phyloP scores from a whole-genome alignment of 768 basidiomycete species.

The Auricularia heimuer region DNA sequence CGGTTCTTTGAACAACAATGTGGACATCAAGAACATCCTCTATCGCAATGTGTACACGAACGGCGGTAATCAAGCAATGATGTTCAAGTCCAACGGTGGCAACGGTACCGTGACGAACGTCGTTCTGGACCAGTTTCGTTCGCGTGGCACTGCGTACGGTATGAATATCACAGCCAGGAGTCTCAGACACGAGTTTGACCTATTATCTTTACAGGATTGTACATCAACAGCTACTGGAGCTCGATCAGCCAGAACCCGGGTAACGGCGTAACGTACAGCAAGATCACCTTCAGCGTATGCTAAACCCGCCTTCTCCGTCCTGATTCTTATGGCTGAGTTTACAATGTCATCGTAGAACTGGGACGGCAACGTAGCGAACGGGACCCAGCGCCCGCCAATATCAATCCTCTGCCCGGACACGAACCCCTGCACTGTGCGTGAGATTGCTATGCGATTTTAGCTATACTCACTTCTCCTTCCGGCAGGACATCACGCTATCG shows the following conservation, averaged over 20 bases:
- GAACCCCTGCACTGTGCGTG: slow-evolving; percentile 15
- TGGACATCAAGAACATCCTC: not conserved
- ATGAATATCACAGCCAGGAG: slow-evolving; percentile 2
- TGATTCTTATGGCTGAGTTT: too few relatives aligned
- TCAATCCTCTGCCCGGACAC: slow-evolving; percentile 19
- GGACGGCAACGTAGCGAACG: slow-evolving; percentile 19
- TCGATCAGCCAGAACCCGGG: slow-evolving; percentile 14
- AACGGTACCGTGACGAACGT: slow-evolving; percentile 20
- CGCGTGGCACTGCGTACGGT: slow-evolving; percentile 20
- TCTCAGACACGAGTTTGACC: not conserved
- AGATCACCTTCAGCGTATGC: slow-evolving; percentile 20
- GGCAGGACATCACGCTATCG: slow-evolving; percentile 14
- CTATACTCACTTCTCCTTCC: not conserved
- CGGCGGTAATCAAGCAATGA: slow-evolving; percentile 23
- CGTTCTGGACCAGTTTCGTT: slow-evolving; percentile 20
- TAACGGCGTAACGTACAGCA: slow-evolving; percentile 17
- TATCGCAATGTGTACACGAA: slow-evolving; percentile 10
- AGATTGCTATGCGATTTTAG: too few relatives aligned
- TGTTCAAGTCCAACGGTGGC: slow-evolving; percentile 19
- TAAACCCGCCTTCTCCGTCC: not conserved
- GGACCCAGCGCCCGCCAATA: slow-evolving; percentile 17
- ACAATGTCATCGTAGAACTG: slow-evolving; percentile 14
- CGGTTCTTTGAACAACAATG: not conserved
- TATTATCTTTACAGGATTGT: not conserved
- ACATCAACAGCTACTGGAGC: slow-evolving; percentile 12